Evolutionary conservation across 2,329 filamentous ascomycete species (phyloP), one percentile per base, ranked within the genome.

Genomic region (Zymoseptoria pseudotritici): DNA sequence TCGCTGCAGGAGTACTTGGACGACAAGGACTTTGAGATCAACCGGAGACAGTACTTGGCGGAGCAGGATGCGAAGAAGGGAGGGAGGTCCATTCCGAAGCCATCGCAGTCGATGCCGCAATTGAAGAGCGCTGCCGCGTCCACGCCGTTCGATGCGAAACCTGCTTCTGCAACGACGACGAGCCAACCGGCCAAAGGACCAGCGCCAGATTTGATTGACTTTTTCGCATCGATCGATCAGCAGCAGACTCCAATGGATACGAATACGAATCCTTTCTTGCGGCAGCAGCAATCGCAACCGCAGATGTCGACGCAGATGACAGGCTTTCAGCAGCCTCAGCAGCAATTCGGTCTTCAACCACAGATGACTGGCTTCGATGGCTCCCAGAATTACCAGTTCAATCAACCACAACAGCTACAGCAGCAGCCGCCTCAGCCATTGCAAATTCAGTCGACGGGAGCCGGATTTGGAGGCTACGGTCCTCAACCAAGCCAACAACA

Each of bases 1-100:
- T 91, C 96, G 58, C 82, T 99, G 24, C 91, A 97, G 73, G 94
- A 99, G 67, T 97, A 99, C 71, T 79, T 99, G 53, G 87, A 92
- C 64, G 94, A 99, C 70, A 86, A 91, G 2, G 94, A 99, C 73
- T 99, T 99, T 69, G 94, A 99, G 68, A 83, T 92, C 58, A 94
- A 97, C 68, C 84, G 94, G 63, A 82, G 91, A 67, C 94, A 99
- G 72, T 99, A 96, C 70, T 78, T 97, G 55, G 89, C 90, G 1
- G 90, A 96, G 71, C 88, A 93, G 71, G 88, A 93, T 59, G 89
- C 87, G 13, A 87, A 86, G 71, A 83, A 80, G 69, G 75, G 72
- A 9, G 76, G 71, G 61, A 79, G 76, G 63, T 60, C 69, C 36
- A 61, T 73, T 21, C 67, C 70, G 53, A 74, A 76, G 58, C 53